Evolutionary conservation across 768 basidiomycete genomes (phyloP), one percentile per base, ranked within the genome.

Genomic region (Tulasnella sp.): DNA sequence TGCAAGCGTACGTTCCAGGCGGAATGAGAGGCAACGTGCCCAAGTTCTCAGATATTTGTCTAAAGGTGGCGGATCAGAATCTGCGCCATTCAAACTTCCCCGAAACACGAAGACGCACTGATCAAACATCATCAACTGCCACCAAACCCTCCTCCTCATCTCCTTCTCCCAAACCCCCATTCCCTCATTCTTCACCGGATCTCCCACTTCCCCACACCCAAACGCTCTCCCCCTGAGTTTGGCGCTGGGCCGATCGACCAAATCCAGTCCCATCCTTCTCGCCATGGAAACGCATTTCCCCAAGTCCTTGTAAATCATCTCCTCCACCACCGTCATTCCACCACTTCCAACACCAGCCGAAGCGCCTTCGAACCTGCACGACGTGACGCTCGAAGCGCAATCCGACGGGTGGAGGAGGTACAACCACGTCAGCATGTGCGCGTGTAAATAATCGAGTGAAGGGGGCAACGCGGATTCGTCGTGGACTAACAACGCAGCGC

Each of bases 61-160:
- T 95, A 83, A 46, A 46, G 76, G 42, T 46, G n/a, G 24, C 54
- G 44, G 7, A 8, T n/a, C 48, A 28, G 18, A 46, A 46, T 1
- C 46, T 14, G 4, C 18, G 2, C 20, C 3, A 48, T 41, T 58
- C 20, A 11, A 48, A 80, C 46, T 41, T 22, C 58, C 75, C 42
- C 41, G 50, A 31, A 42, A 3, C 11, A n/a, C 20, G 22, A 24
- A n/a, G 16, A 89, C 93, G 83, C 84, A 94, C 94, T 92, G 84
- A 85, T 95, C 94, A 84, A 91, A 94, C 85, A 90, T 93, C 84
- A 91, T 89, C 16, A 94, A 88, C 76, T 93, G 92, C 94, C 94
- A 95, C 93, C 94, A 94, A 7, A 93, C 85, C 82, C 91, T 85
- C 80, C 90, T 85, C 78, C 91, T 86, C 75, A 88, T 85, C 85